Base-by-base conservation (phyloP, 1,284 basidiomycete genomes). In the Thecaphora frezii region DNA sequence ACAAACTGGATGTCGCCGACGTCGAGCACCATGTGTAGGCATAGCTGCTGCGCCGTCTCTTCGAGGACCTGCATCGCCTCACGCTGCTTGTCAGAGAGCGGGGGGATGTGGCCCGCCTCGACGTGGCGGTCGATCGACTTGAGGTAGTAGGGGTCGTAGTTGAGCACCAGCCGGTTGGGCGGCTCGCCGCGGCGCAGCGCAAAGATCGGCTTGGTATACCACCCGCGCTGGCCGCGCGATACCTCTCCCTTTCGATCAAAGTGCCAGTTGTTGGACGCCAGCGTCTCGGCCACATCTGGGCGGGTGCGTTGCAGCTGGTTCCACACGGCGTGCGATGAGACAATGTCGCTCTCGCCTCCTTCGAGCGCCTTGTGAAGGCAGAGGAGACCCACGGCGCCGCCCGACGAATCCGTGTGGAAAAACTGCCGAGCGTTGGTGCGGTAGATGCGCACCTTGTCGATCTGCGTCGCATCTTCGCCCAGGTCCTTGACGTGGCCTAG, bases 311-410 rank as follows among this genome's bases (percentile, higher is more conserved):
- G 81, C 1, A 83, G 65, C 8, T 76, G 74, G 69, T 82, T 82
- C 80, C 79, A 83, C 12, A 82, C 56, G 22, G 77, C 58, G 55
- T 83, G 82, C 1, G 79, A 71, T 0, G 80, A 81, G 23, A 79
- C 81, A 38, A 82, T 80, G 61, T 83, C 81, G 23, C 66, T 72
- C 54, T 82, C 81, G 42, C 82, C 82, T 1, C 82, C 82, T 57
- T 81, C 78, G 43, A 77, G 73, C 1, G 82, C 80, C 44, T 75
- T 77, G 69, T 80, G 77, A 14, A 83, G 76, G 47, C 82, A 83
- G 18, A 82, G 74, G 3, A 83, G 71, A 5, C 81, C 81, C 48
- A 82, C 79, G 19, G 81, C 71, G 25, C 80, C 80, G 30, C 68
- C 70, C 30, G 59, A 61, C 3, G 58, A 70, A 44, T 71, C 71